Percentiles rank a stretch among this genome's conserved stretches.
These are phyloP conservation scores for Pittosporum tobira DNA, from an alignment of 129 eudicot genomes.

Conservation along the genomic window DNA sequence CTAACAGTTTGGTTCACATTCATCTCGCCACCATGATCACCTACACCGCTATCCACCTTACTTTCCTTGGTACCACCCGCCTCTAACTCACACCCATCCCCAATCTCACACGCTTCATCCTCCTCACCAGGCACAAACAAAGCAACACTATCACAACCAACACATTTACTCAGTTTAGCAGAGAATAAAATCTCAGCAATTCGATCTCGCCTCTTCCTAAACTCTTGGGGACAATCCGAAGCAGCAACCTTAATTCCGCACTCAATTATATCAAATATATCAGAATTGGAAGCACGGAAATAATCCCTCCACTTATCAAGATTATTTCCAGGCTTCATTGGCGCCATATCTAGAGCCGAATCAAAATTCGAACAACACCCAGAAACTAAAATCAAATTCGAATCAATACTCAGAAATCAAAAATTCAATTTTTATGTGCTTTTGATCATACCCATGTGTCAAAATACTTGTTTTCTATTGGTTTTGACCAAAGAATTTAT, in stretches of 20 bases:
- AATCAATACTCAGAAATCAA: slow-evolving; percentile 29
- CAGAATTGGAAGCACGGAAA: slow-evolving; percentile 46
- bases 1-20: slow-evolving; percentile 35
- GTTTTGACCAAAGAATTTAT: slow-evolving; percentile 4
- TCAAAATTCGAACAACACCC: slow-evolving; percentile 20
- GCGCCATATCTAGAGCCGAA: slow-evolving; percentile 20
- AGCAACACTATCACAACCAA: slow-evolving; percentile 50
- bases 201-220: slow-evolving; percentile 52
- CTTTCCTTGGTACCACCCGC: slow-evolving; percentile 39
- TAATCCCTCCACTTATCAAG: slow-evolving; percentile 75
- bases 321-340: slow-evolving; percentile 19
- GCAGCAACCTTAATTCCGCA: slow-evolving; percentile 81
- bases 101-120: slow-evolving; percentile 10
- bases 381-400: slow-evolving; percentile 14
- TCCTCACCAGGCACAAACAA: slow-evolving; percentile 29
- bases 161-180: slow-evolving; percentile 49
- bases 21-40: slow-evolving; percentile 22
- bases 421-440: slow-evolving; percentile 15
- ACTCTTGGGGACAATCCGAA: slow-evolving; percentile 66
- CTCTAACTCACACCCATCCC: slow-evolving; percentile 15
- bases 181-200: slow-evolving; percentile 69
- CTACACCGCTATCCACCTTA: slow-evolving; percentile 33
- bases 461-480: slow-evolving; percentile 13
- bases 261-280: slow-evolving; percentile 67
- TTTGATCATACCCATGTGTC: slow-evolving; percentile 20